Evolutionary conservation across 169 alveolate species (phyloP).

Genomic region (Amoebophrya sp.): DNA sequence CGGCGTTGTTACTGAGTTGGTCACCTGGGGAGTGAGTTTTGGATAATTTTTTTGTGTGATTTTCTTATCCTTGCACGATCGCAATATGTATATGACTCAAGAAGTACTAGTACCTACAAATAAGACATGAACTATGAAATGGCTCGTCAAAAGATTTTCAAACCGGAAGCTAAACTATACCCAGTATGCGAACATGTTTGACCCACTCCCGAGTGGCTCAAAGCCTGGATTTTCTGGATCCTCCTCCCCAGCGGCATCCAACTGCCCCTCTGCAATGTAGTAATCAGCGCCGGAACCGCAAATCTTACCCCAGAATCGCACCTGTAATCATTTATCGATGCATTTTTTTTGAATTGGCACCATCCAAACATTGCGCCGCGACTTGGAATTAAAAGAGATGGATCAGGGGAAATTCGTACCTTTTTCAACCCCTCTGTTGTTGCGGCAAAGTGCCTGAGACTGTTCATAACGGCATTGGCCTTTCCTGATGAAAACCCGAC

Average conservation of each 20-base stretch:
- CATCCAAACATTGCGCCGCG: too few species aligned
- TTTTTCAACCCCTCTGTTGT: conserved; percentile 12
- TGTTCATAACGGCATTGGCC: neutral
- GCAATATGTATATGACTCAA: too few species aligned
- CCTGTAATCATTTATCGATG: conserved; percentile 6
- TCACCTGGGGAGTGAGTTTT: too few species aligned
- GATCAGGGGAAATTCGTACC: neutral
- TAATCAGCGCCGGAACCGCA: neutral
- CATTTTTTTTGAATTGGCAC: too few species aligned
- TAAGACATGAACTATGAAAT: neutral
- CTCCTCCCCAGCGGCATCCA: neutral
- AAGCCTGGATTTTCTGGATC: neutral
- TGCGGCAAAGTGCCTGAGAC: neutral
- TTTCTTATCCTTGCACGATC: too few species aligned
- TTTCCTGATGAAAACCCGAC: neutral
- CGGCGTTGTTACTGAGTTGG: too few species aligned
- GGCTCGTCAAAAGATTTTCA: too few species aligned
- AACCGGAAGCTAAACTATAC: too few species aligned
- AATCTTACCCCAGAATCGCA: neutral
- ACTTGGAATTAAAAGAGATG: too few species aligned
- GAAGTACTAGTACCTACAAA: neutral
- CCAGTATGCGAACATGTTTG: conserved; percentile 4
- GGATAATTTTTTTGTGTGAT: too few species aligned
- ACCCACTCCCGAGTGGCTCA: neutral
- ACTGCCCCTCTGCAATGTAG: neutral